Base-by-base conservation (phyloP, 257 asterid genomes). In the Perilla frutescens region DNA sequence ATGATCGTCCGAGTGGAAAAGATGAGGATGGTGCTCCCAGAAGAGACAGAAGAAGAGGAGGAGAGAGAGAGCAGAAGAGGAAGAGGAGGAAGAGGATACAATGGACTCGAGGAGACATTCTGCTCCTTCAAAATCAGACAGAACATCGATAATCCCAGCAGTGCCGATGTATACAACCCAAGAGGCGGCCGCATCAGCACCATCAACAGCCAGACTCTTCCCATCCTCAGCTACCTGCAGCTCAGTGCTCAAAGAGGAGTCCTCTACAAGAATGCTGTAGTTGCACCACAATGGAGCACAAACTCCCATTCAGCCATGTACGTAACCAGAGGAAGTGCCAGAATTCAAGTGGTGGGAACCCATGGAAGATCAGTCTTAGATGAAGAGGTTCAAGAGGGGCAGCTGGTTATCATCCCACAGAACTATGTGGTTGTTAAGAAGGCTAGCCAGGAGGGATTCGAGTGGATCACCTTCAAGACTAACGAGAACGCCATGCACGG, bases 401-500 rank as follows among this genome's bases (percentile, higher is more conserved):
- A 88, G 45, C 80, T 89, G 12, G 4, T 91, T 7, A 7, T 91
- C 8, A 74, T 89, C 6, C 97, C 97, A 2, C 93, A 88, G 43
- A 81, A 89, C 83, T 88, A 82, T 15, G 96, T 73, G 0, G 78
- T 77, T 8, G 43, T 84, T 7, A 87, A 87, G 81, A 87, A 63
- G 49, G 97, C 96, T 0, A 75, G 83, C 39, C 62, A 87, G 8
- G 40, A 78, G 53, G 97, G 97, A 8, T 82, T 86, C 37, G 97
- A 91, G 72, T 91, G 74, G 77, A 66, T 91, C 20, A 14, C 89
- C 0, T 81, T 91, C 86, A 82, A 83, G 83, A 91, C 96, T 8
- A 87, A 80, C 70, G 91, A 85, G 48, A 85, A 88, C 8, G 93
- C 90, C 3, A 72, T 85, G 76, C 75, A 63, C 44, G 75, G 59